These are phyloP conservation scores for Nicotiana undulata DNA, from an alignment of 257 asterid genomes.

Conservation along the genomic window DNA sequence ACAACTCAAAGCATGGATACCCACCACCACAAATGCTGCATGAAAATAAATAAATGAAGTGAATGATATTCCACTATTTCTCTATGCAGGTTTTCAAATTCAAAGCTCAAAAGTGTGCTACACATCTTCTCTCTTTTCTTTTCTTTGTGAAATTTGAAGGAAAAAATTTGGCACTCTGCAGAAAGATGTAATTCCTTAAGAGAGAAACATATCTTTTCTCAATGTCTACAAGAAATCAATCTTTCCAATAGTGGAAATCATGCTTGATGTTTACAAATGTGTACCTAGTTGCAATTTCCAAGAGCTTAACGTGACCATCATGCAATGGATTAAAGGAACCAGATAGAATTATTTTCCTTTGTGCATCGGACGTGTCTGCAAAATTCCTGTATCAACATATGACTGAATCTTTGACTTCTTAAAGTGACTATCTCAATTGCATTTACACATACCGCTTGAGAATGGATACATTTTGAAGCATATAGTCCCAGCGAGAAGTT, in stretches of 20 bases:
- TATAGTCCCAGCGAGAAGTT: constrained; percentile 71
- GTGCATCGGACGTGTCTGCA: constrained; percentile 50
- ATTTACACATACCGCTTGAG: constrained; percentile 56
- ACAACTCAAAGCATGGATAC: constrained; percentile 89
- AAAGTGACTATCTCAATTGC: constrained; percentile 5
- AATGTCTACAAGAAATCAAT: background rate
- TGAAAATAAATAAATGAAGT: constrained; percentile 5
- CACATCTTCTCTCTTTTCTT: background rate
- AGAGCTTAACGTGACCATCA: constrained; percentile 86
- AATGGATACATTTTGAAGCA: constrained; percentile 91
- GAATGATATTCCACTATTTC: background rate
- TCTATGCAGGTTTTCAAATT: background rate
- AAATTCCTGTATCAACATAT: constrained; percentile 16
- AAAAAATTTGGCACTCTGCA: background rate
- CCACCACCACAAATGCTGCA: constrained; percentile 91
- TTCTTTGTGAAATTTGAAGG: background rate
- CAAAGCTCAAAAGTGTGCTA: background rate
- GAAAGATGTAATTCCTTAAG: background rate
- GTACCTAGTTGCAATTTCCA: constrained; percentile 85
- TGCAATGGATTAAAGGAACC: constrained; percentile 97
- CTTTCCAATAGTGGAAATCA: background rate
- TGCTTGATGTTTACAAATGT: background rate
- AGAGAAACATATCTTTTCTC: background rate
- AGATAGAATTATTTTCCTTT: constrained; percentile 74
- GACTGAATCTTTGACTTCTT: background rate